Evolutionary conservation across 2,329 filamentous ascomycete species (phyloP), one percentile per base, ranked within the genome.

Genomic region (Lojkania enalia): DNA sequence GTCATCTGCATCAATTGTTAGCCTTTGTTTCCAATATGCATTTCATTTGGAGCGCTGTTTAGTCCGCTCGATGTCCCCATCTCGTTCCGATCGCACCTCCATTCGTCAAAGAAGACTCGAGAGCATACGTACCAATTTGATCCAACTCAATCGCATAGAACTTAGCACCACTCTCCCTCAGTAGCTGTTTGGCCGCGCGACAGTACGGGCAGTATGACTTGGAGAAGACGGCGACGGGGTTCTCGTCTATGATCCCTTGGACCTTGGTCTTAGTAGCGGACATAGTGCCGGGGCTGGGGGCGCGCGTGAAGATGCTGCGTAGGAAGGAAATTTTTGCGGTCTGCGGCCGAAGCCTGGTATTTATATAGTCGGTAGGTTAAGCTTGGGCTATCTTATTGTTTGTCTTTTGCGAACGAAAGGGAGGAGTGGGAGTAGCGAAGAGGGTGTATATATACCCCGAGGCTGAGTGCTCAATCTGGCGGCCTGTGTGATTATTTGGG

Each of bases 201-300:
- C 92, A 97, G 82, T 95, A 95, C 11, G 91, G 90, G 82, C 94
- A 99, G 77, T 90, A 96, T 13, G 86, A 89, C 79, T 99, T 99
- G 74, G 87, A 91, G 81, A 99, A 99, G 70, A 99, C 88, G 63
- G 94, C 85, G 71, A 96, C 90, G 62, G 83, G 75, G 76, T 96
- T 94, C 67, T 91, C 85, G 73, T 94, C 83, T 72, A 97, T 96
- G 75, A 96, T 85, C 65, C 78, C 72, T 73, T 96, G 84, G 51
- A 88, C 88, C 74, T 95, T 95, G 54, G 81, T 79, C 75, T 88
- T 89, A 66, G 89, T 88, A 69, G 87, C 83, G 66, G 88, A 85
- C 88, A 95, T 95, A 63, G 75, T 81, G 74, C 81, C 78, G 60
- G 86, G 78, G 50, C 72, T 77, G 57, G 77, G 68, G 51, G 76